Evolutionary conservation across 495 filamentous ascomycete genomes (phyloP).

Genomic region (Neurospora tetraspora): DNA sequence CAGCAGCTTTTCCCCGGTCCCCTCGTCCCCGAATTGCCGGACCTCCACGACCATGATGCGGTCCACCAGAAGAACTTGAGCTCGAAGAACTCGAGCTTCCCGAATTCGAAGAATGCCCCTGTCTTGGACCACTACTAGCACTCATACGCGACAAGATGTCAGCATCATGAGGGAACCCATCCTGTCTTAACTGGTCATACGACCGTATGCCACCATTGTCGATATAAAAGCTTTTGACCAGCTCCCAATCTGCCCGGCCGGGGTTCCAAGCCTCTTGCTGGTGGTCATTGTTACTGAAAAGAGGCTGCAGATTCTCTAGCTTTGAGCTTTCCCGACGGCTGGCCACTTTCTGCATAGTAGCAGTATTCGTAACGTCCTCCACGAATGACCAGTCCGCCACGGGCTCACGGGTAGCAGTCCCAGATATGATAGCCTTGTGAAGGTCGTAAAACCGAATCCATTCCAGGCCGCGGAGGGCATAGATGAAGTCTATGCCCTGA

Average conservation of each 20-base stretch:
- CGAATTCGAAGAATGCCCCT: background rate
- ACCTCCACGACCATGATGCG: background rate
- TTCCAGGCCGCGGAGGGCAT: constrained; percentile 26
- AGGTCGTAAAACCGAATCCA: constrained; percentile 27
- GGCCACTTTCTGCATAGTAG: constrained; percentile 8
- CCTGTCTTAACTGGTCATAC: constrained; percentile 10
- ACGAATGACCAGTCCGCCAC: constrained; percentile 26
- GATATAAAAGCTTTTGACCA: constrained; percentile 18
- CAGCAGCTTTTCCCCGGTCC: background rate
- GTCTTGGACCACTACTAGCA: background rate
- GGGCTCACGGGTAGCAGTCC: background rate
- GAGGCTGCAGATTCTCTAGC: constrained; percentile 16
- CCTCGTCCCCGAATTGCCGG: background rate
- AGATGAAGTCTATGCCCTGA: constrained; percentile 31
- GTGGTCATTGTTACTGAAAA: constrained; percentile 2
- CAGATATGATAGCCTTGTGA: background rate
- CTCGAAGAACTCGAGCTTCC: background rate
- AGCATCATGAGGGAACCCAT: constrained; percentile 3
- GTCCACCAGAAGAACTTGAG: background rate
- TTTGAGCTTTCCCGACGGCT: constrained; percentile 1
- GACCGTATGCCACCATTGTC: constrained; percentile 6
- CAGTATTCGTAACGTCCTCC: constrained; percentile 21
- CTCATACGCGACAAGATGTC: constrained; percentile 10
- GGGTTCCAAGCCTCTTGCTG: constrained; percentile 11
- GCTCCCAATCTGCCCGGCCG: constrained; percentile 5